phyloP scores from a whole-genome alignment of 2,329 filamentous ascomycete species.

The Trichoderma breve region DNA sequence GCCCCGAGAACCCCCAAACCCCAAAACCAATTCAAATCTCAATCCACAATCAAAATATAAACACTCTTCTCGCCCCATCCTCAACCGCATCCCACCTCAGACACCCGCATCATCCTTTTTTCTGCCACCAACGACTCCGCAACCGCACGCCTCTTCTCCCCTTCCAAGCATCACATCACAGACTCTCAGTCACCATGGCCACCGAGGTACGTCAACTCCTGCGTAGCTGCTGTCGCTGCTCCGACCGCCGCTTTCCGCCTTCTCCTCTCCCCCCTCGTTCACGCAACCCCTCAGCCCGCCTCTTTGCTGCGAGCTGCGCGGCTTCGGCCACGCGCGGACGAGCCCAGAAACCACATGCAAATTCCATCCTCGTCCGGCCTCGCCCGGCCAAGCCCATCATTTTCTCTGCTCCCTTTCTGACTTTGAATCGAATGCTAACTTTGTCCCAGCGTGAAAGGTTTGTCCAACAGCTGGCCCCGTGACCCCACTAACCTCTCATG shows the following conservation, averaged over 20 bases:
- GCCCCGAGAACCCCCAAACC: slow-evolving; percentile 23
- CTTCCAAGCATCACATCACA: slow-evolving; percentile 7
- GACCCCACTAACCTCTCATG: slow-evolving; percentile 20
- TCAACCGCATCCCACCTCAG: slow-evolving; percentile 27
- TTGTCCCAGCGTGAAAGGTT: slow-evolving; percentile 67
- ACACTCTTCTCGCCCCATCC: slow-evolving; percentile 30
- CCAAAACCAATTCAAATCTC: slow-evolving; percentile 23
- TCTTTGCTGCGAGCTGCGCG: slow-evolving; percentile 18
- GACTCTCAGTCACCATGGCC: slow-evolving; percentile 30
- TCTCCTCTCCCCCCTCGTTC: slow-evolving; percentile 25
- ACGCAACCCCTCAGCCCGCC: slow-evolving; percentile 30
- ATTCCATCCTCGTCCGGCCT: not conserved
- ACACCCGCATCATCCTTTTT: slow-evolving; percentile 28
- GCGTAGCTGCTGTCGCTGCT: slow-evolving; percentile 17
- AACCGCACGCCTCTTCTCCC: slow-evolving; percentile 14
- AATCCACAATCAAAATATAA: slow-evolving; percentile 35
- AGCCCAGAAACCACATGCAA: not conserved
- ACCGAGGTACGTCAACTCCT: slow-evolving; percentile 34
- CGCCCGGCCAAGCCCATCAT: slow-evolving; percentile 18
- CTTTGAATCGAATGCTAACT: slow-evolving; percentile 34
- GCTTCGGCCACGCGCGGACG: slow-evolving; percentile 1
- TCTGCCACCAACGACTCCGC: slow-evolving; percentile 20
- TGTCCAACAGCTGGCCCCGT: slow-evolving; percentile 30
- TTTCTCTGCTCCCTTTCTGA: slow-evolving; percentile 3
- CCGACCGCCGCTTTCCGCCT: slow-evolving; percentile 25